These are phyloP conservation scores for Mortierella sp. DNA, from an alignment of 371 early-diverging fungal species.

Conservation along the genomic window DNA sequence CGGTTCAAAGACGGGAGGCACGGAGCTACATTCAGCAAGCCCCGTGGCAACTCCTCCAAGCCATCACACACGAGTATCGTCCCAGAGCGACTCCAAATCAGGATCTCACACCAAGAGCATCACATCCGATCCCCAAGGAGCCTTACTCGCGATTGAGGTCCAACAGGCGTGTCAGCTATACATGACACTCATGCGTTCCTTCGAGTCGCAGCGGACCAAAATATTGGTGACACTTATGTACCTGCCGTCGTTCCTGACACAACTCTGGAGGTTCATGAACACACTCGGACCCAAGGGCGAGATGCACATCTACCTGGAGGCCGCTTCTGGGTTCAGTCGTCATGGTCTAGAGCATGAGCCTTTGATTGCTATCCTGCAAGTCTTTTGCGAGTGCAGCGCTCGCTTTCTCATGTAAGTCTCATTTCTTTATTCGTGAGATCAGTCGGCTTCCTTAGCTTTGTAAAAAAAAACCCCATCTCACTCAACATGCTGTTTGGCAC, in stretches of 20 bases:
- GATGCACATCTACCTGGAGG: conserved; percentile 69
- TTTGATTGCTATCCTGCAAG: conserved; percentile 66
- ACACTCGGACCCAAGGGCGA: conserved; percentile 71
- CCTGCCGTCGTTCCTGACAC: conserved; percentile 67
- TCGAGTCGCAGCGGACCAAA: conserved; percentile 64
- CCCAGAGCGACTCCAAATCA: not conserved
- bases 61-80: conserved; percentile 5
- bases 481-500: not conserved
- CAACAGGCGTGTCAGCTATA: conserved; percentile 70
- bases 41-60: conserved; percentile 12
- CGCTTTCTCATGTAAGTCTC: conserved; percentile 67
- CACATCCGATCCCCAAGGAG: conserved; percentile 37
- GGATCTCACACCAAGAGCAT: not conserved
- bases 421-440: too few species aligned
- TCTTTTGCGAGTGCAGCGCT: conserved; percentile 74
- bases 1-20: not conserved
- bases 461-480: not conserved
- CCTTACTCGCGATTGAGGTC: conserved; percentile 65
- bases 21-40: not conserved
- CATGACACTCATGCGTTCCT: conserved; percentile 57
- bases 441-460: not conserved
- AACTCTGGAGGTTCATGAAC: conserved; percentile 74
- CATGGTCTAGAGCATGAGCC: conserved; percentile 69
- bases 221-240: conserved; percentile 74
- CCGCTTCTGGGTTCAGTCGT: conserved; percentile 60